Base-by-base conservation (phyloP, 2,329 filamentous ascomycete genomes). In the Aspergillus udagawae region DNA sequence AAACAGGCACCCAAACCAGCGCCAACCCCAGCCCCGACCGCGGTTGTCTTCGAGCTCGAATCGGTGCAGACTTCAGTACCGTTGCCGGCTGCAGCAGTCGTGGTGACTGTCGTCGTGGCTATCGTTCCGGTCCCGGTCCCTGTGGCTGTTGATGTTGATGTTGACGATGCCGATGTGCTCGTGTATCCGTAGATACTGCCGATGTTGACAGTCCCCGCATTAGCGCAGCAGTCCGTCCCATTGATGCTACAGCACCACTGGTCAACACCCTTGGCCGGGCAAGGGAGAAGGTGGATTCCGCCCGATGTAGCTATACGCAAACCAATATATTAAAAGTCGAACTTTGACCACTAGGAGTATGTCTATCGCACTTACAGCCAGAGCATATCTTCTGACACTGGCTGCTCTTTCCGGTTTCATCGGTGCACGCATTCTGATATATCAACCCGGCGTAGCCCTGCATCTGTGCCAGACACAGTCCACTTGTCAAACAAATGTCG, bases 221-320 rank as follows among this genome's bases (percentile, higher is more conserved):
- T 10, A 3, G 42, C 52, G 47, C 55, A 57, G 48, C 55, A 57
- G 32, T 57, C 29, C 4, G 52, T 44, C 4, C 55, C 55, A 25
- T 32, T 51, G 5, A 21, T 3, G 23, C 55, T 57, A 21, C 55
- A 57, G 20, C 55, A 57, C 55, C 55, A 57, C 44, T 47, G 23
- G 23, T 47, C 23, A 14, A 17, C 3, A 25, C 44, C 44, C 44
- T 47, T 47, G 44, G 44, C 44, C 3, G 44, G 44, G 23, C 44
- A 47, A 23, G 44, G 44, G 21, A 47, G 44, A 12, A 47, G 21
- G 12, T 25, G 10, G 21, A 47, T 47, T 4, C 44, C 44, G 4
- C 21, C 8, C 20, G 44, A 47, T 17, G 21, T 5, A 23, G 21
- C 44, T 47, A 47, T 25, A 14, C 23, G 21, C 14, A 23, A 47